These are phyloP conservation scores for Tilletia setariae DNA, from an alignment of 1,284 basidiomycete genomes.

Conservation along the genomic window DNA sequence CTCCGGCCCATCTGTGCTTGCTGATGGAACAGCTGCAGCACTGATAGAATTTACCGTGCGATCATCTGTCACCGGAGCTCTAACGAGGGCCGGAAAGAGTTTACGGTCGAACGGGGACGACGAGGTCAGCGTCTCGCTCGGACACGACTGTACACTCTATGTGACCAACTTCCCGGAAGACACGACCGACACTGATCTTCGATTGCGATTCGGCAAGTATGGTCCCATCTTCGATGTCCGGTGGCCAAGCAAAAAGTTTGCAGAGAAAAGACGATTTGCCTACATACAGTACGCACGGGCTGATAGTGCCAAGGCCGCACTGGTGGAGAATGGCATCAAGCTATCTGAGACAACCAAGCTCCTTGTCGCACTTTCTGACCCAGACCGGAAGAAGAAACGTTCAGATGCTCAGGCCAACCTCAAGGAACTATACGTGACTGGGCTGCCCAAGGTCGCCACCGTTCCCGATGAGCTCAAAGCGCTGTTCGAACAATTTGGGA, in stretches of 20 bases:
- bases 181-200: constrained; percentile 71
- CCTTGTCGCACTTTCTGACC: constrained; percentile 84
- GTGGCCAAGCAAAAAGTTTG: constrained; percentile 97
- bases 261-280: constrained; percentile 82
- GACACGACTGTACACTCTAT: constrained; percentile 91
- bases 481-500: constrained; percentile 71
- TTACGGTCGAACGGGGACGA: constrained; percentile 53
- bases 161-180: constrained; percentile 91
- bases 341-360: constrained; percentile 64
- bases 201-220: constrained; percentile 75
- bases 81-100: constrained; percentile 89
- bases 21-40: constrained; percentile 38
- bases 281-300: constrained; percentile 87
- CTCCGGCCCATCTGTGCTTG: constrained; percentile 31
- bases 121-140: constrained; percentile 77
- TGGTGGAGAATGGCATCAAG: constrained; percentile 73
- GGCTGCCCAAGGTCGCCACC: constrained; percentile 70
- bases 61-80: constrained; percentile 67
- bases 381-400: constrained; percentile 78
- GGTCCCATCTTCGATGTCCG: constrained; percentile 88
- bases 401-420: constrained; percentile 77
- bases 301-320: constrained; percentile 73
- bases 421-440: constrained; percentile 78
- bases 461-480: constrained; percentile 68
- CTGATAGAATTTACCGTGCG: constrained; percentile 55